These are phyloP conservation scores for Corylus heterophylla DNA, from an alignment of 306 rosid genomes.

Conservation along the genomic window DNA sequence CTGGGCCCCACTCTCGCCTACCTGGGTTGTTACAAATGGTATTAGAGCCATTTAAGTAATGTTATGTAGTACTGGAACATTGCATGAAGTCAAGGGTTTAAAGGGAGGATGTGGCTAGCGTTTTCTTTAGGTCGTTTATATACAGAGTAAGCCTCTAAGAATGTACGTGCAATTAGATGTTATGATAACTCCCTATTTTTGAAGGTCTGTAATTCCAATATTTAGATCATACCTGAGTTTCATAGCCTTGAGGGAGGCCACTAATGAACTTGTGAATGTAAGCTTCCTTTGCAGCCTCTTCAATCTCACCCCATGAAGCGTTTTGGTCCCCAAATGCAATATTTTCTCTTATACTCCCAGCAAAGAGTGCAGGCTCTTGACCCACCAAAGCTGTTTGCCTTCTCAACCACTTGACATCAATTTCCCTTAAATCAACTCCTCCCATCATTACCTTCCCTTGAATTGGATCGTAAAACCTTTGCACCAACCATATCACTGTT, in stretches of 20 bases:
- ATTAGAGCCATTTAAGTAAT: no score
- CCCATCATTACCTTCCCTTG: conserved; percentile 75
- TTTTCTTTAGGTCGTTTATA: no score
- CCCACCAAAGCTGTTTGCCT: conserved; percentile 83
- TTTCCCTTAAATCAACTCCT: conserved; percentile 71
- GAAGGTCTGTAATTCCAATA: background rate
- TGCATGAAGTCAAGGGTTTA: no score
- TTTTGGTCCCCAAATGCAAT: conserved; percentile 72
- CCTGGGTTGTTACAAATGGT: conserved; percentile 25
- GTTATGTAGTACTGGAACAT: no score
- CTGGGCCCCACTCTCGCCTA: conserved; percentile 81
- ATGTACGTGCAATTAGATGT: background rate
- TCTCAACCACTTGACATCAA: conserved; percentile 81
- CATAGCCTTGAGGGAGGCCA: conserved; percentile 89
- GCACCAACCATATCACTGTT: conserved; percentile 79
- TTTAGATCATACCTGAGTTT: conserved; percentile 64
- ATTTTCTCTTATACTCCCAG: conserved; percentile 78
- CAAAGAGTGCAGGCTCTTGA: conserved; percentile 86
- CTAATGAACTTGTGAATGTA: conserved; percentile 78
- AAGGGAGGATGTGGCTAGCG: no score
- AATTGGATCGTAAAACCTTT: conserved; percentile 88
- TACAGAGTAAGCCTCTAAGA: background rate
- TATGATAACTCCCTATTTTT: background rate
- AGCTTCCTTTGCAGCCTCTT: conserved; percentile 80
- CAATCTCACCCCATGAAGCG: conserved; percentile 86